Evolutionary conservation across 768 basidiomycete genomes (phyloP).

Genomic region (Cyclocybe cylindracea): DNA sequence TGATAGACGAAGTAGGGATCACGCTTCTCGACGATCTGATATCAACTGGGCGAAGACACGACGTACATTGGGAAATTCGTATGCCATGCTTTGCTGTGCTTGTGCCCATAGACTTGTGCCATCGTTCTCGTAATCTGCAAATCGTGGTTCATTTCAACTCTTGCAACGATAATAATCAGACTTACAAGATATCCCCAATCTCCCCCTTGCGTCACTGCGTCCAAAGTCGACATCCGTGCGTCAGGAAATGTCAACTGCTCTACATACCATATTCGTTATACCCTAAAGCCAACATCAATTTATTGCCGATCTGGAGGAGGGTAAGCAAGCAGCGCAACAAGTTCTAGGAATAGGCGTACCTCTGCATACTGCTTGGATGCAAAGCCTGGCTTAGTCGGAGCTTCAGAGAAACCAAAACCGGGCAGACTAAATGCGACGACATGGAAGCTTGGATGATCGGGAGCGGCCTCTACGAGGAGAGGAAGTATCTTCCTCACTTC

Average conservation of each 20-base stretch:
- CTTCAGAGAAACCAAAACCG: slow-evolving; percentile 62
- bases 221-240: neutral
- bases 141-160: slow-evolving; percentile 18
- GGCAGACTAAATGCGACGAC: slow-evolving; percentile 61
- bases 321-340: slow-evolving; percentile 48
- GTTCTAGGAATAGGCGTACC: slow-evolving; percentile 32
- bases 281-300: slow-evolving; percentile 49
- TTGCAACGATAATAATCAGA: slow-evolving; percentile 11
- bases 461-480: slow-evolving; percentile 40
- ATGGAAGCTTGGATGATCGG: slow-evolving; percentile 56
- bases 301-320: slow-evolving; percentile 25
- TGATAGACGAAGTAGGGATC: neutral
- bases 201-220: slow-evolving; percentile 45
- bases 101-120: slow-evolving; percentile 26
- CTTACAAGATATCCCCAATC: slow-evolving; percentile 44
- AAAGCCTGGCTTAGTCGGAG: slow-evolving; percentile 53
- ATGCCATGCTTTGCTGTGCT: slow-evolving; percentile 50
- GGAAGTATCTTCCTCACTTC: slow-evolving; percentile 59
- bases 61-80: slow-evolving; percentile 42
- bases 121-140: slow-evolving; percentile 21
- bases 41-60: neutral
- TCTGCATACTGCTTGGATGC: slow-evolving; percentile 42
- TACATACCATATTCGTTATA: slow-evolving; percentile 46
- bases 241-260: neutral
- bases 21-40: too few relatives aligned